phyloP scores from a whole-genome alignment of 768 basidiomycete genomes.

The Plicaturopsis crispa region DNA sequence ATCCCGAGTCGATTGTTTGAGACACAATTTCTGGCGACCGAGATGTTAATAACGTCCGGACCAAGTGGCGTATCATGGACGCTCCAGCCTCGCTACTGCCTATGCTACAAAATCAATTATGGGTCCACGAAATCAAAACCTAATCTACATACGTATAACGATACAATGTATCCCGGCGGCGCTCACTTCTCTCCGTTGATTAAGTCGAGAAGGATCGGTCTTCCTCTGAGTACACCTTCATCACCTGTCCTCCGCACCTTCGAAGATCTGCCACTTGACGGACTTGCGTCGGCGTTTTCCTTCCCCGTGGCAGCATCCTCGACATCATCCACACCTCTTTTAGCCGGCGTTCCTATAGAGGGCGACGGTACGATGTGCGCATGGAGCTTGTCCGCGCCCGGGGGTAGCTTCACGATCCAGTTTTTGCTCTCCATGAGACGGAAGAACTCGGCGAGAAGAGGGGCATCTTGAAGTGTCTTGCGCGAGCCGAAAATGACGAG shows the following conservation, averaged over 20 bases:
- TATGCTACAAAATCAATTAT: too few species aligned
- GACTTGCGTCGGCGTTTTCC: constrained; percentile 5
- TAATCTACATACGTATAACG: too few species aligned
- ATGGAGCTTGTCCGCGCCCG: constrained; percentile 49
- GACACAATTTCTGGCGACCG: too few species aligned
- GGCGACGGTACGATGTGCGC: constrained; percentile 10
- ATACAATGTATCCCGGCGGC: too few species aligned
- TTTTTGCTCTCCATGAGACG: constrained; percentile 57
- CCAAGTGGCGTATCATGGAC: too few species aligned
- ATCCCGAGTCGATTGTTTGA: too few species aligned
- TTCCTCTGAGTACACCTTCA: constrained; percentile 41
- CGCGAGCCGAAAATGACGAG: constrained; percentile 86
- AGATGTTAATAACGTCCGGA: too few species aligned
- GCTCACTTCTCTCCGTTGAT: constrained; percentile 29
- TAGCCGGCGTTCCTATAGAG: constrained; percentile 12
- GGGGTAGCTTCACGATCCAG: constrained; percentile 65
- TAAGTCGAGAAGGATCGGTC: constrained; percentile 57
- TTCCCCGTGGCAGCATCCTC: constrained; percentile 7
- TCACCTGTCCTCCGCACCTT: constrained; percentile 31
- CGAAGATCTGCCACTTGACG: constrained; percentile 12
- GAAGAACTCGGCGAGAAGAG: constrained; percentile 71
- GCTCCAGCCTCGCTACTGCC: too few species aligned
- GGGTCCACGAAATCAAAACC: too few species aligned
- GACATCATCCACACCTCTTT: constrained; percentile 22
- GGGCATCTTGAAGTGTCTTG: constrained; percentile 55